A percentile compares a stretch with the other conserved stretches of the same genome.
Evolutionary conservation across 257 asterid genomes (phyloP).

Genomic region (Solanum etuberosum): DNA sequence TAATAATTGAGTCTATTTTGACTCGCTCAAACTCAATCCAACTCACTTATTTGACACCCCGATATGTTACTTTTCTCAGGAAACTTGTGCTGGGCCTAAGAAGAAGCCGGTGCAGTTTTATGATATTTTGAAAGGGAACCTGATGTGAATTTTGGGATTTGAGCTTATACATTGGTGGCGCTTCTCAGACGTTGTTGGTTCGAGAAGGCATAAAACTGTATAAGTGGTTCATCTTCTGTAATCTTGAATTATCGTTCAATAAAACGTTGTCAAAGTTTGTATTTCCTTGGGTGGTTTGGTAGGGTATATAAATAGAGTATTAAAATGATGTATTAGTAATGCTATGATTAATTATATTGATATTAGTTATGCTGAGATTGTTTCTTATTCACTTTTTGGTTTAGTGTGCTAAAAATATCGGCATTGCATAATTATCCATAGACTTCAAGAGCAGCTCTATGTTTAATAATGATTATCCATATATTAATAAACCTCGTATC

Average conservation of each 20-base stretch:
- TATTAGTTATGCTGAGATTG: too few relatives aligned
- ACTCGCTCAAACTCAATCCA: not conserved
- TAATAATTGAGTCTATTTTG: not conserved
- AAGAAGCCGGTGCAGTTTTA: constrained; percentile 67
- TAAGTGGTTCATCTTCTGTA: not conserved
- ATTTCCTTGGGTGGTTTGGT: not conserved
- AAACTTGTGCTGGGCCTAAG: constrained; percentile 43
- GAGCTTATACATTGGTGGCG: not conserved
- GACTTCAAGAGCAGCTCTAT: too few relatives aligned
- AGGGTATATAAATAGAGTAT: too few relatives aligned
- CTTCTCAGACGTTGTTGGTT: not conserved
- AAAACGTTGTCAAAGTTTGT: not conserved
- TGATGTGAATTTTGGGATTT: not conserved
- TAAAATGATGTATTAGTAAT: too few relatives aligned
- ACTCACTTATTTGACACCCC: not conserved
- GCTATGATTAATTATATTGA: too few relatives aligned
- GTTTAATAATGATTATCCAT: too few relatives aligned
- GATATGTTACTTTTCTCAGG: constrained; percentile 29
- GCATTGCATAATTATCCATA: too few relatives aligned
- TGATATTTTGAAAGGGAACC: constrained; percentile 61
- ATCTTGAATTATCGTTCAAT: not conserved
- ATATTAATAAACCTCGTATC: too few relatives aligned
- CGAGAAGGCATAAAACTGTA: not conserved
- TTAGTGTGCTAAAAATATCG: too few relatives aligned
- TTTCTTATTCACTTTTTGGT: too few relatives aligned